Conservation (phyloP, 2,329 filamentous ascomycete species). For the Hirsutella rhossiliensis region DNA sequence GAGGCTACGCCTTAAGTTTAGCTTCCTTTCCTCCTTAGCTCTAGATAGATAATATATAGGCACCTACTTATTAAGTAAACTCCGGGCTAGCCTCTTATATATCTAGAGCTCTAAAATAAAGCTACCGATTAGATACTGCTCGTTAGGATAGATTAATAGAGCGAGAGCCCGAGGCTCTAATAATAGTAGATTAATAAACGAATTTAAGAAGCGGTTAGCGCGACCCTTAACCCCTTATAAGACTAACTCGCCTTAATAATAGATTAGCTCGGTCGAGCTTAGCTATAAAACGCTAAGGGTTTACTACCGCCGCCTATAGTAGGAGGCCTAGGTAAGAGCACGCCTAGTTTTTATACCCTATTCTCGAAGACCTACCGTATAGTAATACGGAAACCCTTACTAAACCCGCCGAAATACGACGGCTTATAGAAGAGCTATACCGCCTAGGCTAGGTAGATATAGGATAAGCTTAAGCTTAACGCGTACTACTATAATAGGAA, state of each 20-base stretch:
- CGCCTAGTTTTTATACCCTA: background rate
- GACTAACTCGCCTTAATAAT: background rate
- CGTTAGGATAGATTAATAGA: background rate
- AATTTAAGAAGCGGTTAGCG: background rate
- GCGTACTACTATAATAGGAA: background rate
- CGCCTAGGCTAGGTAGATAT: background rate
- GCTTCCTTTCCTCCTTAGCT: too few species aligned
- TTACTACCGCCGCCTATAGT: background rate
- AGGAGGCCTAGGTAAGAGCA: background rate
- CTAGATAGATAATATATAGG: too few species aligned
- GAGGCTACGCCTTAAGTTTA: too few species aligned
- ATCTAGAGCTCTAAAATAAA: too few species aligned
- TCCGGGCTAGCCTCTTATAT: too few species aligned
- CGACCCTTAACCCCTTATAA: background rate
- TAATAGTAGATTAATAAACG: background rate
- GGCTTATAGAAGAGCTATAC: background rate
- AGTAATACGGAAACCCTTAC: background rate
- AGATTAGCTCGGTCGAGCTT: background rate
- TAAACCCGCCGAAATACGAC: background rate
- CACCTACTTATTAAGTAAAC: too few species aligned
- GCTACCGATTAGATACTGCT: too few species aligned
- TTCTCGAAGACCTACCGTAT: background rate
- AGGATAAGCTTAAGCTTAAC: background rate
- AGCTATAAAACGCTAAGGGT: background rate
- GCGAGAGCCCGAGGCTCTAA: background rate